Evolutionary conservation across 2,329 filamentous ascomycete species (phyloP).

Genomic region (Teratosphaeria epicoccoides): DNA sequence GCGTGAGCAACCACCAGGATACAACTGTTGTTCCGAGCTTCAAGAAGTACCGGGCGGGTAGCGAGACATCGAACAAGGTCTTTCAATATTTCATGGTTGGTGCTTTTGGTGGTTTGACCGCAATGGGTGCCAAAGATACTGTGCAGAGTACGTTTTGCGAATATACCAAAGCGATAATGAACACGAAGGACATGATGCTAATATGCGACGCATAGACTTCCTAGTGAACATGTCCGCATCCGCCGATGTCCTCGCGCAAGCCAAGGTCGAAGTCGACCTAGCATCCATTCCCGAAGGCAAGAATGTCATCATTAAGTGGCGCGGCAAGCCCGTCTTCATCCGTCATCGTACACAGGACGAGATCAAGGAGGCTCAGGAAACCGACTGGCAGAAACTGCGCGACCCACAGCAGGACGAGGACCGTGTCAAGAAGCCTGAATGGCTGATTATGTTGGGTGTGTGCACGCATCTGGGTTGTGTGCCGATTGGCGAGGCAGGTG

Average conservation of each 20-base stretch:
- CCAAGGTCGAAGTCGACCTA: slow-evolving; percentile 97
- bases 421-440: slow-evolving; percentile 96
- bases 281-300: slow-evolving; percentile 92
- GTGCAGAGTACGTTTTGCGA: slow-evolving; percentile 68
- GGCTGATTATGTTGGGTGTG: slow-evolving; percentile 98
- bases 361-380: slow-evolving; percentile 88
- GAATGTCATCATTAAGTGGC: slow-evolving; percentile 99
- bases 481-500: slow-evolving; percentile 95
- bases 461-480: slow-evolving; percentile 99
- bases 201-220: slow-evolving; percentile 59
- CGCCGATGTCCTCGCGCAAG: slow-evolving; percentile 95
- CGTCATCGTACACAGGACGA: slow-evolving; percentile 89
- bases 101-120: slow-evolving; percentile 80
- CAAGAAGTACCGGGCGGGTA: slow-evolving; percentile 67
- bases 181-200: background rate
- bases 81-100: slow-evolving; percentile 99
- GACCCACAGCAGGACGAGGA: slow-evolving; percentile 86
- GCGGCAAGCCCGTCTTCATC: slow-evolving; percentile 99
- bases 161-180: background rate
- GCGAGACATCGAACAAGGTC: slow-evolving; percentile 65
- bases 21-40: slow-evolving; percentile 77
- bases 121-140: slow-evolving; percentile 92
- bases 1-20: slow-evolving; percentile 27
- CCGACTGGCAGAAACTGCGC: slow-evolving; percentile 71
- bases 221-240: slow-evolving; percentile 99